Percentiles rank a stretch among this genome's conserved stretches.
Evolutionary conservation across 2,329 filamentous ascomycete species (phyloP).

Genomic region (Torrubiella hemipterigena): DNA sequence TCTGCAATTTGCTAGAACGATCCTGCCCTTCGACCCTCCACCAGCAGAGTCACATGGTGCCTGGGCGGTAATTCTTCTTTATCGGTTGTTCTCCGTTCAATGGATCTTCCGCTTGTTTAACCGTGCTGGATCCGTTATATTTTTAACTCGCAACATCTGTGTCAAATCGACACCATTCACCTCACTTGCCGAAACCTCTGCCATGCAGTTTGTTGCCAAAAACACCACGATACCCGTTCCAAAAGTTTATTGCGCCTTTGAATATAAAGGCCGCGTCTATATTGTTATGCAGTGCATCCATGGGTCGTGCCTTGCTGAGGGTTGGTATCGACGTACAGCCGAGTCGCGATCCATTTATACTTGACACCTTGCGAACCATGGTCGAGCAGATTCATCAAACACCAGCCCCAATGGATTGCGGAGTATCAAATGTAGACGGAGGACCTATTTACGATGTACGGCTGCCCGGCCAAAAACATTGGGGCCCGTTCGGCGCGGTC

Average conservation of each 20-base stretch:
- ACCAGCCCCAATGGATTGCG: constrained; percentile 3
- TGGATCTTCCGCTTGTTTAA: neutral
- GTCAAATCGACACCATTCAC: constrained; percentile 19
- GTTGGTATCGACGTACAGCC: constrained; percentile 8
- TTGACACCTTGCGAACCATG: constrained; percentile 11
- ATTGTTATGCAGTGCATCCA: constrained; percentile 28
- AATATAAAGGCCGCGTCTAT: constrained; percentile 20
- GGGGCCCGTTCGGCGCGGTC: constrained; percentile 15
- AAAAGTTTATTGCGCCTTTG: constrained; percentile 27
- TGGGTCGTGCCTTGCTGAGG: constrained; percentile 10
- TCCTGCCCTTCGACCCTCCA: no score
- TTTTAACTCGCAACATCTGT: constrained; percentile 4
- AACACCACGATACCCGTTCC: constrained; percentile 32
- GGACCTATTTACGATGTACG: constrained; percentile 13
- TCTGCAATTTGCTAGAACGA: no score
- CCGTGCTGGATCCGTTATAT: constrained; percentile 1
- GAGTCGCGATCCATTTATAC: constrained; percentile 10
- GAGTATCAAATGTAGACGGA: constrained; percentile 9
- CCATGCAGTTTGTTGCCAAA: constrained; percentile 25
- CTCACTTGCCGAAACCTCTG: constrained; percentile 23
- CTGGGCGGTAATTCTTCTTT: constrained; percentile 1
- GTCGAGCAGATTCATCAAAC: constrained; percentile 9
- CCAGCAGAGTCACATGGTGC: no score
- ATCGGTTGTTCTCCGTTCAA: neutral
- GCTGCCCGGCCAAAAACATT: constrained; percentile 8